Percentiles rank a stretch among this genome's conserved stretches.
phyloP scores from a whole-genome alignment of 176 grass and related monocot genomes.

The Sorghum bicolor region DNA sequence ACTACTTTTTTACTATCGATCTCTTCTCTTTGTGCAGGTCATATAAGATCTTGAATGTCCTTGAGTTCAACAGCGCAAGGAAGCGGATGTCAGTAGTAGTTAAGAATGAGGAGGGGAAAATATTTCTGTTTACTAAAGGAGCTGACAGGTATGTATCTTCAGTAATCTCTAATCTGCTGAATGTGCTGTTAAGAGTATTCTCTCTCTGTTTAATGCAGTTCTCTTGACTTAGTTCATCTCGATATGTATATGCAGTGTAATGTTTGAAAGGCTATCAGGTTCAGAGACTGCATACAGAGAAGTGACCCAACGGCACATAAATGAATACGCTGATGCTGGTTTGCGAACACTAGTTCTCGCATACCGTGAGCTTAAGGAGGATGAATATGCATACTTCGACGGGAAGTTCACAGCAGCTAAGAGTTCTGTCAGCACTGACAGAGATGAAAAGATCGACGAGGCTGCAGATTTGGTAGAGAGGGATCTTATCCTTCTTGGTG shows the following conservation, averaged over 20 bases:
- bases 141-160: conserved; percentile 69
- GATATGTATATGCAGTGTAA: conserved; percentile 56
- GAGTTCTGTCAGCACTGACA: conserved; percentile 61
- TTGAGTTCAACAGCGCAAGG: conserved; percentile 86
- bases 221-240: conserved; percentile 17
- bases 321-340: conserved; percentile 84
- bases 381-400: conserved; percentile 62
- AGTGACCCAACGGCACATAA: conserved; percentile 75
- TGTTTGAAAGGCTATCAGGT: conserved; percentile 72
- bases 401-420: conserved; percentile 59
- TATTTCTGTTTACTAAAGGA: conserved; percentile 76
- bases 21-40: conserved; percentile 34
- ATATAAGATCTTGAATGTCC: conserved; percentile 73
- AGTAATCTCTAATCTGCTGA: neutral
- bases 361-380: conserved; percentile 62
- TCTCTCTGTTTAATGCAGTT: neutral
- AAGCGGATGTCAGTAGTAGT: conserved; percentile 93
- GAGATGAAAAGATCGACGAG: conserved; percentile 76
- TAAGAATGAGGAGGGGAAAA: conserved; percentile 60
- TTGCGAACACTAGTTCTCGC: conserved; percentile 84
- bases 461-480: conserved; percentile 62
- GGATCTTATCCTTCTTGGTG: conserved; percentile 80
- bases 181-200: neutral
- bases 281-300: conserved; percentile 41
- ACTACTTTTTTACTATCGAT: neutral